These are phyloP conservation scores for Fomitiporia mediterranea DNA, from an alignment of 1,284 basidiomycete genomes.

Conservation along the genomic window DNA sequence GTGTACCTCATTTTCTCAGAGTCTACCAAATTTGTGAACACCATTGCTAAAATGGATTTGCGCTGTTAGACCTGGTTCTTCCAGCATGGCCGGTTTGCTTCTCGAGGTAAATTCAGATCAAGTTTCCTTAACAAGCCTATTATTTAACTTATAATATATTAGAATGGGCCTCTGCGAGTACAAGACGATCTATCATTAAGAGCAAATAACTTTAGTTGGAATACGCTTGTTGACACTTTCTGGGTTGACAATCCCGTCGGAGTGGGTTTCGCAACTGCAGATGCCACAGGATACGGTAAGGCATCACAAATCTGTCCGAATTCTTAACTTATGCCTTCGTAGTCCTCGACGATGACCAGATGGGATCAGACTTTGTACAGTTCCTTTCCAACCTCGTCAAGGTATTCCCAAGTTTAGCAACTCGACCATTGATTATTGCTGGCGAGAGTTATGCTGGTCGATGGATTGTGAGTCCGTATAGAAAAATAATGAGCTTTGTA, in stretches of 20 bases:
- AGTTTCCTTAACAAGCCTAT: neutral
- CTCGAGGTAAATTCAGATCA: constrained; percentile 35
- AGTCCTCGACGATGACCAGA: constrained; percentile 27
- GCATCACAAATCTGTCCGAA: constrained; percentile 21
- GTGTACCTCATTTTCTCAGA: neutral
- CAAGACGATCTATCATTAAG: constrained; percentile 43
- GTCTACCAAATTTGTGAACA: too few species aligned
- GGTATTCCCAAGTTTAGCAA: constrained; percentile 19
- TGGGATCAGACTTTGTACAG: constrained; percentile 27
- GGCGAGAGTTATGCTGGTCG: constrained; percentile 23
- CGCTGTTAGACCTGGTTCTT: constrained; percentile 55
- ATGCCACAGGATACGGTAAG: constrained; percentile 52
- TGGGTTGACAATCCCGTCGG: constrained; percentile 73
- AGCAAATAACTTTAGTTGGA: constrained; percentile 53
- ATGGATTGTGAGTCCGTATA: constrained; percentile 11
- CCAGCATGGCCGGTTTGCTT: constrained; percentile 58
- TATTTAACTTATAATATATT: neutral
- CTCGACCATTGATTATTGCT: constrained; percentile 19
- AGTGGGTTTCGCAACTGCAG: constrained; percentile 62
- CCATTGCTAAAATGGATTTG: neutral
- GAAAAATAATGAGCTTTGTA: neutral
- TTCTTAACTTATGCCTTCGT: neutral
- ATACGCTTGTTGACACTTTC: constrained; percentile 56
- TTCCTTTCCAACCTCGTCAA: constrained; percentile 22
- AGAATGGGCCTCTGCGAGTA: constrained; percentile 64